Conservation (phyloP, 2,329 filamentous ascomycete species). For the Claviceps monticola region DNA sequence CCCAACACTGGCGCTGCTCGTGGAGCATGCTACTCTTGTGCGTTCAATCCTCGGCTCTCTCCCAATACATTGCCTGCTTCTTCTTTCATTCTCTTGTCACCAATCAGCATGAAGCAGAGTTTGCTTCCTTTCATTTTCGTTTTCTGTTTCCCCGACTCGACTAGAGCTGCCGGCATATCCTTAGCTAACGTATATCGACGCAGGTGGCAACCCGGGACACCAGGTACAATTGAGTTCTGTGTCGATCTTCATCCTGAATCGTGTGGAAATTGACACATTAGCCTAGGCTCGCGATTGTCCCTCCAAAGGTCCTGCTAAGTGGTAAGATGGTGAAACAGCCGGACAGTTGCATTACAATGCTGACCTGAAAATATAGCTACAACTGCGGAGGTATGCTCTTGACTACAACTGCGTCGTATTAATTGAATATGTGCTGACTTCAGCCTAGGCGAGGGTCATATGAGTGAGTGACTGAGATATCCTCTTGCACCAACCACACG, state of each 20-base stretch:
- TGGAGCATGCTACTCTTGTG: conserved; percentile 39
- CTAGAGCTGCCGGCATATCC: neutral
- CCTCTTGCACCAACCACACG: neutral
- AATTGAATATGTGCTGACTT: conserved; percentile 12
- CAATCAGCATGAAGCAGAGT: neutral
- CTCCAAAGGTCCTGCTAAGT: conserved; percentile 69
- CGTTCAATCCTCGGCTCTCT: conserved; percentile 15
- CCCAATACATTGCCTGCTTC: neutral
- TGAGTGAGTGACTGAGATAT: conserved; percentile 43
- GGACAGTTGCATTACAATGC: conserved; percentile 1
- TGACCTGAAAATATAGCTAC: conserved; percentile 42
- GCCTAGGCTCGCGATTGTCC: conserved; percentile 69
- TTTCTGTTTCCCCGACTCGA: neutral
- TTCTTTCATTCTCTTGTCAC: neutral
- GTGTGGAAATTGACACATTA: conserved; percentile 9
- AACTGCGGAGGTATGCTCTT: conserved; percentile 58
- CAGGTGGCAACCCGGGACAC: conserved; percentile 60
- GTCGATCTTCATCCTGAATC: neutral
- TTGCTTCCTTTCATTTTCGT: neutral
- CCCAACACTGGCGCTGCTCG: conserved; percentile 12
- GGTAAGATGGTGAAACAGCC: conserved; percentile 36
- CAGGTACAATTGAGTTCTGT: conserved; percentile 44
- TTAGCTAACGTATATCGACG: neutral
- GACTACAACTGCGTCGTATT: neutral
- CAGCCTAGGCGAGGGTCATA: conserved; percentile 49